Evolutionary conservation across 768 basidiomycete genomes (phyloP), one percentile per base, ranked within the genome.

Genomic region (Pluteus cervinus): DNA sequence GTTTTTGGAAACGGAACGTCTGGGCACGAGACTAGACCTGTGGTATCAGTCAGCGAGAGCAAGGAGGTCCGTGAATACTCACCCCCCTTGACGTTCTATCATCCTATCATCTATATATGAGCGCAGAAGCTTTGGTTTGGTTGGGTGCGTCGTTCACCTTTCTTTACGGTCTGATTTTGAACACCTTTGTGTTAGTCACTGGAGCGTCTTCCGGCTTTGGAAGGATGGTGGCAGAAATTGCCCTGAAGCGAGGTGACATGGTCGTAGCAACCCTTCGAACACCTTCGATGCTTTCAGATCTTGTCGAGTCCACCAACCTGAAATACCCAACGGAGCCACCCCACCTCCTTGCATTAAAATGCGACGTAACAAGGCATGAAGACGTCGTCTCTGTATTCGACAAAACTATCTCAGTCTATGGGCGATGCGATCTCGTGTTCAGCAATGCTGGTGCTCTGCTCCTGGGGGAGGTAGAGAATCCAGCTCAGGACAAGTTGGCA

Each of bases 191-290:
- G n/a, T n/a, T n/a, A n/a, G n/a, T n/a, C n/a, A n/a, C n/a, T n/a
- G 51, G 51, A 8, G 33, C 52, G 3, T 49, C 51, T 9, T 33
- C 52, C n/a, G 68, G 66, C 23, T 57, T 71, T 23, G 69, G 69
- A 20, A 59, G 54, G n/a, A 36, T 48, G 6, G 51, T 66, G n/a
- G 52, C 53, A 12, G 58, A 66, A 41, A 29, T 49, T 18, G 64
- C 51, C 20, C 49, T 71, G 20, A 47, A 45, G 18, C 53, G 53
- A 9, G 69, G 67, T 20, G 66, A 68, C 39, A 59, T 34, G 9
- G 66, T 60, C 32, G 54, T 63, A 37, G 69, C 69, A 5, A 66
- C 66, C 8, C 46, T 63, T 22, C 58, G 65, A 31, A 54, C 48
- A 39, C 66, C 65, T 5, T 50, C 46, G 8, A 48, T 33, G 1